phyloP scores from a whole-genome alignment of 2,329 filamentous ascomycete species.

The Graphilbum ipis-grandicollis region DNA sequence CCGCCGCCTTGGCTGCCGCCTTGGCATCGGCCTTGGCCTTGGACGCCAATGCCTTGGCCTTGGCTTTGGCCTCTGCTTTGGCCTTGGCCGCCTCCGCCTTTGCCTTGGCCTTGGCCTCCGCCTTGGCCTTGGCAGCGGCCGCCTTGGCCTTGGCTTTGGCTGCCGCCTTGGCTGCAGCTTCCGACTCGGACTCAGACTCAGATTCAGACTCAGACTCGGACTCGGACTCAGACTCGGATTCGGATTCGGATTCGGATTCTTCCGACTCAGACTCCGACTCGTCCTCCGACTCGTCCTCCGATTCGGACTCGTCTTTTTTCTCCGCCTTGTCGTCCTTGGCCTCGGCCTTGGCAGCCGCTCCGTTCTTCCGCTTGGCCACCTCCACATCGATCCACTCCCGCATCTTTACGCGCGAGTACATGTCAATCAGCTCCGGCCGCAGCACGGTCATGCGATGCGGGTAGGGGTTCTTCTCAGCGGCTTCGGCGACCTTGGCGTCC shows the following conservation, averaged over 20 bases:
- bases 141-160: too few relatives aligned
- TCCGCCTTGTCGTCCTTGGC: constrained; percentile 14
- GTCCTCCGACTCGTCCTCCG: too few relatives aligned
- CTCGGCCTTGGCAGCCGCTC: constrained; percentile 15
- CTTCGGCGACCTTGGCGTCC: constrained; percentile 16
- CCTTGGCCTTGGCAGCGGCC: constrained; percentile 49
- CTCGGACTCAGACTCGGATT: too few relatives aligned
- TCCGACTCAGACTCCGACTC: too few relatives aligned
- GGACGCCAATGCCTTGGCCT: constrained; percentile 9
- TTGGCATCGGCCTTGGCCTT: constrained; percentile 15
- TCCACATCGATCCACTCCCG: constrained; percentile 75
- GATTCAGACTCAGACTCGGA: too few relatives aligned
- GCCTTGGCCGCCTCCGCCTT: constrained; percentile 15
- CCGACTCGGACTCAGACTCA: too few relatives aligned
- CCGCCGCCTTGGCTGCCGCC: constrained; percentile 16
- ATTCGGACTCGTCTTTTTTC: background rate
- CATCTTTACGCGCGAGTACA: constrained; percentile 70
- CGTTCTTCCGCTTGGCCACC: constrained; percentile 42
- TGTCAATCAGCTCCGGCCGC: constrained; percentile 75
- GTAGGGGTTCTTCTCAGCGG: constrained; percentile 42
- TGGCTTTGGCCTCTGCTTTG: background rate
- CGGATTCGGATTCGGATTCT: too few relatives aligned
- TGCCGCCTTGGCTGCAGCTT: too few relatives aligned
- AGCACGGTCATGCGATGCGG: constrained; percentile 94
- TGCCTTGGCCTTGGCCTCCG: constrained; percentile 17